Conservation (phyloP, 2,329 filamentous ascomycete genomes). For the Sordariomycetes sp. region DNA sequence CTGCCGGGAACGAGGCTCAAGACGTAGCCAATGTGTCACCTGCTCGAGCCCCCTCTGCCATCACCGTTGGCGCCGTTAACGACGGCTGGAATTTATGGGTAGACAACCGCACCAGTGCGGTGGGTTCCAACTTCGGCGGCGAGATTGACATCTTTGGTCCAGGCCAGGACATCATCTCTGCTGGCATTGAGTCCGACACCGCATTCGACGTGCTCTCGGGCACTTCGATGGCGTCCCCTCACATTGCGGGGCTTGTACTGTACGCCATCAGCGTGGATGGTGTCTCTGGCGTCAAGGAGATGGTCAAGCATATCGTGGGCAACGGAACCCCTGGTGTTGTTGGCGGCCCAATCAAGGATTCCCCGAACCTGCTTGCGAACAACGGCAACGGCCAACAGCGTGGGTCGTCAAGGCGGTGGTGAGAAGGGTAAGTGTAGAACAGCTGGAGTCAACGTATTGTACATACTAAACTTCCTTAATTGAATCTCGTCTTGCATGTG, state of each 20-base stretch:
- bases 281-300: conserved; percentile 3
- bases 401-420: too few species aligned
- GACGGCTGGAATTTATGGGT: conserved; percentile 1
- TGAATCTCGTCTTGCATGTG: too few species aligned
- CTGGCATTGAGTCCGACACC: conserved; percentile 34
- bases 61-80: conserved; percentile 26
- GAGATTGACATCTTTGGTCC: conserved; percentile 42
- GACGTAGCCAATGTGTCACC: conserved; percentile 17
- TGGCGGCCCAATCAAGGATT: conserved; percentile 18
- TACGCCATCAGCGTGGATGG: conserved; percentile 36
- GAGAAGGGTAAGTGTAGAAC: too few species aligned
- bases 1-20: conserved; percentile 41
- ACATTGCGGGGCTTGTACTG: conserved; percentile 46
- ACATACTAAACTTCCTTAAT: too few species aligned
- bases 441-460: too few species aligned
- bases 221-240: conserved; percentile 57
- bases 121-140: conserved; percentile 39
- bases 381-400: conserved; percentile 30
- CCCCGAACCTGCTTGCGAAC: conserved; percentile 38
- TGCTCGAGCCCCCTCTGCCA: conserved; percentile 18
- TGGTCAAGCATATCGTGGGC: neutral
- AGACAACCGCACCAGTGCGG: neutral
- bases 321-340: conserved; percentile 1
- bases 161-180: conserved; percentile 33
- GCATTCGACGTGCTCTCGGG: conserved; percentile 42